phyloP scores from a whole-genome alignment of 305 asterid genomes.

The Monarda citriodora region DNA sequence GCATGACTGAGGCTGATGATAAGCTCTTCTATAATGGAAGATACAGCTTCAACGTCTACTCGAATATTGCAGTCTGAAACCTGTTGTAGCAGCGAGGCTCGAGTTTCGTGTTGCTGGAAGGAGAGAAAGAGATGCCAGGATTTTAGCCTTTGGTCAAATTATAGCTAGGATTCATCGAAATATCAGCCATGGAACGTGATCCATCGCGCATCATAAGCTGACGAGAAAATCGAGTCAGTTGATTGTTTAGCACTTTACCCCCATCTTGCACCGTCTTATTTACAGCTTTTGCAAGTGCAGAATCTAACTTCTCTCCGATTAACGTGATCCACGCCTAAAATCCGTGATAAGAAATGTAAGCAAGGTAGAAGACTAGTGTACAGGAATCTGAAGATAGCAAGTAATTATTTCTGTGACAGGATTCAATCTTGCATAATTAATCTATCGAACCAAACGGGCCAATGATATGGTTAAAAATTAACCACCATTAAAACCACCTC shows the following conservation, averaged over 20 bases:
- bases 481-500: too few relatives aligned
- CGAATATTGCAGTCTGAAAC: constrained; percentile 1
- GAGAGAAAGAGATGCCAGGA: background rate
- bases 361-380: background rate
- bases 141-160: background rate
- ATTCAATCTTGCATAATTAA: too few relatives aligned
- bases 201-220: constrained; percentile 22
- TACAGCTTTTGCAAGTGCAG: constrained; percentile 63
- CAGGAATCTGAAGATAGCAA: constrained; percentile 12
- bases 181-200: constrained; percentile 21
- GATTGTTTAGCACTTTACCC: constrained; percentile 14
- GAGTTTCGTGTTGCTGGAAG: constrained; percentile 14
- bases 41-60: constrained; percentile 8
- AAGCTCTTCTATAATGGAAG: background rate
- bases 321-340: constrained; percentile 88
- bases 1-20: too few relatives aligned
- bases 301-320: constrained; percentile 85
- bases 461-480: too few relatives aligned
- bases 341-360: constrained; percentile 20
- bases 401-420: too few relatives aligned
- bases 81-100: constrained; percentile 4
- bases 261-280: constrained; percentile 30
- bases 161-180: background rate
- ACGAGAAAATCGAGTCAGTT: constrained; percentile 4
- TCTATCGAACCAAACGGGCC: too few relatives aligned